Conservation (phyloP, 305 asterid species). For the Solanum chacoense region DNA sequence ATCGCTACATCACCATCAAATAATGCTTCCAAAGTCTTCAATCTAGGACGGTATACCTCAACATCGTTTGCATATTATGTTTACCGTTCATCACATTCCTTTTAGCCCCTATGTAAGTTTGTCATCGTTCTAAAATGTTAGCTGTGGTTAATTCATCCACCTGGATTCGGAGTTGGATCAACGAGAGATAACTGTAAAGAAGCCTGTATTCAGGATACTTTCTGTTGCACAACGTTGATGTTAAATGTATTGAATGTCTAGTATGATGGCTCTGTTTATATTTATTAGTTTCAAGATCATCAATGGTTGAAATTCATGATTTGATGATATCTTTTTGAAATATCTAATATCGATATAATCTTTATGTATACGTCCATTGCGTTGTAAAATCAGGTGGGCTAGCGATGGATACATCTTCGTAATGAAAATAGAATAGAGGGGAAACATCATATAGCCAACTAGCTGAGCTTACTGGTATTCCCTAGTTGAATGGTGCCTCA, state of each 20-base stretch:
- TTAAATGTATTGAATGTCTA: neutral
- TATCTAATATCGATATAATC: neutral
- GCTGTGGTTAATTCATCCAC: neutral
- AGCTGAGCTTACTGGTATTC: neutral
- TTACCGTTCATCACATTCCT: neutral
- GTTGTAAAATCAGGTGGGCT: neutral
- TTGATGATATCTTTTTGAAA: neutral
- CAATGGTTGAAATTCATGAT: neutral
- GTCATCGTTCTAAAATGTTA: neutral
- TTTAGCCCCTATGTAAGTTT: neutral
- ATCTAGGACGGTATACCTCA: neutral
- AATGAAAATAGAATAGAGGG: slow-evolving; percentile 1
- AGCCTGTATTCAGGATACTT: slow-evolving; percentile 4
- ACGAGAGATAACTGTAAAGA: slow-evolving; percentile 12
- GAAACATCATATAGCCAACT: neutral
- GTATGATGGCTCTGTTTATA: neutral
- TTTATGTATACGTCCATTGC: neutral
- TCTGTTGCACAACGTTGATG: slow-evolving; percentile 13
- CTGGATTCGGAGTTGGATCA: neutral
- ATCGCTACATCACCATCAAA: slow-evolving; percentile 91
- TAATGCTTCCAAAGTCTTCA: slow-evolving; percentile 16
- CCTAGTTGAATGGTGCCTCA: neutral
- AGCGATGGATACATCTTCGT: neutral
- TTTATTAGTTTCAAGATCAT: neutral
- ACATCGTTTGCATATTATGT: neutral